Evolutionary conservation across 495 filamentous ascomycete species (phyloP).

Genomic region (Articulospora tetracladia): DNA sequence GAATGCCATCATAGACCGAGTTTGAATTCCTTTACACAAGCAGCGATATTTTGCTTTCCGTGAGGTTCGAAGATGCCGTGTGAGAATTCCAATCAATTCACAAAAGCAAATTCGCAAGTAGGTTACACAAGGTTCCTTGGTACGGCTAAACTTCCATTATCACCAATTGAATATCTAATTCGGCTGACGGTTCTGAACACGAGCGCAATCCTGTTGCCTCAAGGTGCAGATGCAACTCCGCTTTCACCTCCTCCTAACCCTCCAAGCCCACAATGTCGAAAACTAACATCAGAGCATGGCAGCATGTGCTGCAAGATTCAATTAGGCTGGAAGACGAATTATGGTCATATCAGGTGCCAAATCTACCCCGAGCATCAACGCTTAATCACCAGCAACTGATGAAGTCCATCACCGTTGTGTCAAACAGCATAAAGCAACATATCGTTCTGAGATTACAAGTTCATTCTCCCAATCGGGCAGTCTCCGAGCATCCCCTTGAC

Average conservation of each 20-base stretch:
- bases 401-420: slow-evolving; percentile 32
- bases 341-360: slow-evolving; percentile 31
- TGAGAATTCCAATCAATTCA: too few species aligned
- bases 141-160: too few species aligned
- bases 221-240: too few species aligned
- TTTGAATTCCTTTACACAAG: too few species aligned
- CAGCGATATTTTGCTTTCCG: too few species aligned
- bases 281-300: slow-evolving; percentile 21
- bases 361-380: slow-evolving; percentile 25
- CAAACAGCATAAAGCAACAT: slow-evolving; percentile 24
- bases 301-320: slow-evolving; percentile 21
- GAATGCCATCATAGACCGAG: neutral
- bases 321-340: slow-evolving; percentile 27
- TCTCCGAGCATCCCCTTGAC: slow-evolving; percentile 25
- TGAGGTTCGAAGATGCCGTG: too few species aligned
- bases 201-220: too few species aligned
- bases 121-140: too few species aligned
- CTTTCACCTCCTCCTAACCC: too few species aligned
- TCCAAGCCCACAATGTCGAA: slow-evolving; percentile 6
- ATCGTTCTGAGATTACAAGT: slow-evolving; percentile 30
- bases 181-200: too few species aligned
- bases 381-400: slow-evolving; percentile 27
- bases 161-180: too few species aligned
- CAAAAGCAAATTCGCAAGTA: too few species aligned
- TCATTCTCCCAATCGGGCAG: slow-evolving; percentile 33